phyloP scores from a whole-genome alignment of 768 basidiomycete species.

The Trametes cubensis region DNA sequence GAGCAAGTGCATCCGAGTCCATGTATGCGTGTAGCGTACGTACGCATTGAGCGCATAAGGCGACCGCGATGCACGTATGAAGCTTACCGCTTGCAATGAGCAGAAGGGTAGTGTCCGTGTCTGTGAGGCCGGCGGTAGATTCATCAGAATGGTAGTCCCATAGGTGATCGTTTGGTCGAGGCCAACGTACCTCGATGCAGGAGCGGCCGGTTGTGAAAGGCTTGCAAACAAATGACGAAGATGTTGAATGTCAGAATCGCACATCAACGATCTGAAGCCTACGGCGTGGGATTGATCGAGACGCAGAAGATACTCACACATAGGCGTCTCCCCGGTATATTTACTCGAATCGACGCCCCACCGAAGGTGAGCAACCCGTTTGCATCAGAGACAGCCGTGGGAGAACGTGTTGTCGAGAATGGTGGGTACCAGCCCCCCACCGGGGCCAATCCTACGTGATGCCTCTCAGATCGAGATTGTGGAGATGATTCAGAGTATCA shows the following conservation, averaged over 20 bases:
- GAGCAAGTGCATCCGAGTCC: conserved; percentile 32
- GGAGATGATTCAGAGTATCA: too few species aligned
- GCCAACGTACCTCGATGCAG: conserved; percentile 38
- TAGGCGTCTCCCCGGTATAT: conserved; percentile 35
- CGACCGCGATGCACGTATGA: too few species aligned
- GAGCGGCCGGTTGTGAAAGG: conserved; percentile 32
- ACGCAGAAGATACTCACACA: conserved; percentile 22
- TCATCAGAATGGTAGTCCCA: conserved; percentile 29
- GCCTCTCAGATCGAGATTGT: too few species aligned
- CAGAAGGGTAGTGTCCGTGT: conserved; percentile 42
- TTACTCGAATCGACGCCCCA: conserved; percentile 36
- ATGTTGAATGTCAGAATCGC: too few species aligned
- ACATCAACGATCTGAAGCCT: too few species aligned
- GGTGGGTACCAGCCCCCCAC: conserved; percentile 6
- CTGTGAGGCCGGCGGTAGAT: conserved; percentile 38
- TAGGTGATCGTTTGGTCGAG: conserved; percentile 39
- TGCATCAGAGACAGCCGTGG: conserved; percentile 28
- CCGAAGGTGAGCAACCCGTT: conserved; percentile 45
- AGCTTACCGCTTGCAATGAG: conserved; percentile 35
- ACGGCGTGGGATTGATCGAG: too few species aligned
- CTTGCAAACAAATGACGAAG: too few species aligned
- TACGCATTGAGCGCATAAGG: too few species aligned
- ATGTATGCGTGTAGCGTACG: neutral
- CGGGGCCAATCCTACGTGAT: conserved; percentile 46
- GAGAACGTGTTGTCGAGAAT: conserved; percentile 47